Percentiles rank a stretch among this genome's conserved stretches.
Conservation (phyloP, 164 flowering plant genomes). For the Annona squamosa region DNA sequence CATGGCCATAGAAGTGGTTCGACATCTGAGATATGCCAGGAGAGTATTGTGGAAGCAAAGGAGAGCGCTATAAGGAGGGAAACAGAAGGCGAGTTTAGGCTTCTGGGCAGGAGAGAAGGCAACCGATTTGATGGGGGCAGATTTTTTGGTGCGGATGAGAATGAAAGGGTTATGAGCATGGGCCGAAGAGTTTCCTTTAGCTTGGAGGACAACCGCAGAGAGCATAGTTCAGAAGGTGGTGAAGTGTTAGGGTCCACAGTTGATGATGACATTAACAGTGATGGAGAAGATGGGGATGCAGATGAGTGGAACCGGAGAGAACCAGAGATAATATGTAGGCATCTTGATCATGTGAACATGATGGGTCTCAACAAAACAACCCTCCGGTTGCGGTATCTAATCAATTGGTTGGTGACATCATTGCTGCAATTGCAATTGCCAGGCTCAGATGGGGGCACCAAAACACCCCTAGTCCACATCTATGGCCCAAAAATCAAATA, state of each 20-base stretch:
- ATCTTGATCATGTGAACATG: conserved; percentile 66
- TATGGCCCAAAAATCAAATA: conserved; percentile 72
- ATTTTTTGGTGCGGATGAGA: conserved; percentile 64
- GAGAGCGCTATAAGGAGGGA: conserved; percentile 88
- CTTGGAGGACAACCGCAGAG: conserved; percentile 48
- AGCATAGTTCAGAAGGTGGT: conserved; percentile 46
- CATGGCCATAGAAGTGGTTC: conserved; percentile 20
- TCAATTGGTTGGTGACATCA: conserved; percentile 79
- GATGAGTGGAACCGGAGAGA: conserved; percentile 46
- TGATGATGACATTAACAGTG: conserved; percentile 44
- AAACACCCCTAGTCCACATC: conserved; percentile 43
- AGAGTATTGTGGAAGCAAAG: conserved; percentile 16
- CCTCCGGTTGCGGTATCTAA: conserved; percentile 46
- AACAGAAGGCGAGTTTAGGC: conserved; percentile 93
- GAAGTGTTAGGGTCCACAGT: conserved; percentile 47
- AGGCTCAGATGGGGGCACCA: conserved; percentile 24
- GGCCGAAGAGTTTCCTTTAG: conserved; percentile 83
- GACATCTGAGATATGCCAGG: conserved; percentile 33
- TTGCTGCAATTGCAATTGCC: conserved; percentile 53
- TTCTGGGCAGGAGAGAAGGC: conserved; percentile 55
- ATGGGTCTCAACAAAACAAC: conserved; percentile 66
- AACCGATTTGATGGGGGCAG: conserved; percentile 55
- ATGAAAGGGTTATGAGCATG: conserved; percentile 46
- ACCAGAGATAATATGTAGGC: conserved; percentile 47
- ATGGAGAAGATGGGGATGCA: conserved; percentile 44